Evolutionary conservation across 352 stramenopile genomes (phyloP).

Genomic region (Salisapilia sapeloensis): DNA sequence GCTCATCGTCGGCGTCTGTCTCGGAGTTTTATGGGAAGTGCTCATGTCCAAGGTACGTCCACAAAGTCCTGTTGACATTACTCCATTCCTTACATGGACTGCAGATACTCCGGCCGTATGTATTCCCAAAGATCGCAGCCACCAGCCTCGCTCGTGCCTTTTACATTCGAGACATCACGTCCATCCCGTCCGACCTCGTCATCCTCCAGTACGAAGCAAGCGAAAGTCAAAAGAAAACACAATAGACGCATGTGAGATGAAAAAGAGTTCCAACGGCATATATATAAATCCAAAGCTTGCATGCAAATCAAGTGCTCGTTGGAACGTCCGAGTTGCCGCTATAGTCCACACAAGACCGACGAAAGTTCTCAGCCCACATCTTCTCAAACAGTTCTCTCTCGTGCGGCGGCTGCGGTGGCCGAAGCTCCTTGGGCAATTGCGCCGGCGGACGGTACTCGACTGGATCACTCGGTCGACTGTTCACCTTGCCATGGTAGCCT

Average conservation of each 20-base stretch:
- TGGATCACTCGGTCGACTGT: slow-evolving; percentile 46
- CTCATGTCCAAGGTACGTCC: slow-evolving; percentile 10
- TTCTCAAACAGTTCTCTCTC: slow-evolving; percentile 93
- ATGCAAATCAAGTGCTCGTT: no score
- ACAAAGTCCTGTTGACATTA: neutral
- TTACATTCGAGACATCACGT: slow-evolving; percentile 52
- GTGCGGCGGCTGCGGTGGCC: slow-evolving; percentile 86
- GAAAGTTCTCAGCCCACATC: slow-evolving; percentile 96
- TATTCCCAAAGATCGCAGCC: slow-evolving; percentile 41
- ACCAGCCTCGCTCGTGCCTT: slow-evolving; percentile 31
- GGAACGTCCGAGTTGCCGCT: no score
- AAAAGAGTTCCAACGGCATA: neutral
- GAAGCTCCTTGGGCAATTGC: slow-evolving; percentile 72
- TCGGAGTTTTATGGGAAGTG: slow-evolving; percentile 34
- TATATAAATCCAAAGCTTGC: no score
- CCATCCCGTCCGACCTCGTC: slow-evolving; percentile 65
- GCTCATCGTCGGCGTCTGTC: slow-evolving; percentile 18
- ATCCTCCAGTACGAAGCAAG: slow-evolving; percentile 57
- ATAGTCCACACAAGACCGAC: slow-evolving; percentile 75
- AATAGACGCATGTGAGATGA: slow-evolving; percentile 1
- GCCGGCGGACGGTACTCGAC: slow-evolving; percentile 41
- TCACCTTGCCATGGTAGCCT: slow-evolving; percentile 60
- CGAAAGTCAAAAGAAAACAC: slow-evolving; percentile 1
- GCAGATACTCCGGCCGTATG: slow-evolving; percentile 21
- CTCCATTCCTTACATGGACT: neutral